Evolutionary conservation across 805 yeast genomes (phyloP).

Genomic region (Cyberlindnera mrakii): DNA sequence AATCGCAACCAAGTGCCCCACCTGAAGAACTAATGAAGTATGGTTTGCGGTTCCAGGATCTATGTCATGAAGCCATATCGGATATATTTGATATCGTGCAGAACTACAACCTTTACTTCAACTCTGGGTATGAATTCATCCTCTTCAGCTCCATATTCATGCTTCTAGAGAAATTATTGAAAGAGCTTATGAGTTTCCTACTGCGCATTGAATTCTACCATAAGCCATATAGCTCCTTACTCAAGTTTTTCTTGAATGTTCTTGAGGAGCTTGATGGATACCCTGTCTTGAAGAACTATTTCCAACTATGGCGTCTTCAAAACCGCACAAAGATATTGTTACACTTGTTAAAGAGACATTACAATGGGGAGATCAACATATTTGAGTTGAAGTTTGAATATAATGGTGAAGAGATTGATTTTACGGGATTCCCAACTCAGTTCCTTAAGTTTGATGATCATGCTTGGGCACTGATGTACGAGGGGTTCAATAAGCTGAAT

Average conservation of each 20-base stretch:
- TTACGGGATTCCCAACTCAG: conserved; percentile 8
- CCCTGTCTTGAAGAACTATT: conserved; percentile 14
- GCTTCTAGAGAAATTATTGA: conserved; percentile 11
- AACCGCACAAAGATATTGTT: conserved; percentile 11
- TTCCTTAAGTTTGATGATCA: conserved; percentile 2
- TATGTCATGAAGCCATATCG: conserved; percentile 5
- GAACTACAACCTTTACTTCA: conserved; percentile 16
- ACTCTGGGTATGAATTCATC: conserved; percentile 17
- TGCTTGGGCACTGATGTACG: conserved; percentile 8
- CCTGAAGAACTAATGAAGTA: conserved; percentile 3
- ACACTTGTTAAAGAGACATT: conserved; percentile 12
- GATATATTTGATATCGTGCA: conserved; percentile 16
- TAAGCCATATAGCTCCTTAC: conserved; percentile 3
- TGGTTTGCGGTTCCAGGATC: not conserved
- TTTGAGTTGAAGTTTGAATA: conserved; percentile 6
- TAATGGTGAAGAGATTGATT: conserved; percentile 10
- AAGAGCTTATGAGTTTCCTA: conserved; percentile 2
- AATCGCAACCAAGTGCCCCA: conserved; percentile 9
- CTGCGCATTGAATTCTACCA: conserved; percentile 8
- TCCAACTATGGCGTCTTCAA: conserved; percentile 13
- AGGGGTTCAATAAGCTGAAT: conserved; percentile 10
- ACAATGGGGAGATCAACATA: conserved; percentile 8
- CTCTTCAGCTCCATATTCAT: conserved; percentile 8
- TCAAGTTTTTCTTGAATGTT: conserved; percentile 13
- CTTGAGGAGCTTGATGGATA: conserved; percentile 16